phyloP scores from a whole-genome alignment of 208 protist species.

The Naegleria lovaniensis region DNA sequence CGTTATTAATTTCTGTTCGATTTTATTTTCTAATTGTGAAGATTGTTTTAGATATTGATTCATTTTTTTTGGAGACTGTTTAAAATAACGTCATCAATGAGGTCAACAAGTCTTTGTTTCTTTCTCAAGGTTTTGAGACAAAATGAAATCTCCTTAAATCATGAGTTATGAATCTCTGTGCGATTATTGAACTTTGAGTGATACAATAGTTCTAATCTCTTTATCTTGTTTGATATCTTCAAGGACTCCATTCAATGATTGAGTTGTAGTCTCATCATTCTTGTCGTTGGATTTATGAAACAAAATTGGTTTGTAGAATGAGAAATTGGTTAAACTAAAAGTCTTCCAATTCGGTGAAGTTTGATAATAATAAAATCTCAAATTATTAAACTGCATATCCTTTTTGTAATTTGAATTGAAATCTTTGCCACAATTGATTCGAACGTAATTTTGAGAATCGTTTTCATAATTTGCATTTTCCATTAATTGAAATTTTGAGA shows the following conservation, averaged over 20 bases:
- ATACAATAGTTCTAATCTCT: too few relatives aligned
- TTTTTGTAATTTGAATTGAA: neutral
- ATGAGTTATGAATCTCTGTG: too few relatives aligned
- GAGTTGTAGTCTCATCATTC: neutral
- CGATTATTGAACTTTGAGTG: too few relatives aligned
- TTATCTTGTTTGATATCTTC: too few relatives aligned
- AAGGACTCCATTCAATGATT: neutral
- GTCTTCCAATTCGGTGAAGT: neutral
- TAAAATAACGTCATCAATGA: too few relatives aligned
- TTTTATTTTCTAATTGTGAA: neutral
- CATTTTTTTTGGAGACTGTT: neutral
- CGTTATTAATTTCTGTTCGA: neutral
- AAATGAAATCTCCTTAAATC: too few relatives aligned
- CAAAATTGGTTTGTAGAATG: neutral
- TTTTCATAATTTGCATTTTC: conserved; percentile 1
- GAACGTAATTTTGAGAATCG: neutral
- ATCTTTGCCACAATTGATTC: neutral
- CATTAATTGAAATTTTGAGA: neutral
- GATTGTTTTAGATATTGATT: neutral
- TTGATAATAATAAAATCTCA: neutral
- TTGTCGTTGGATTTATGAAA: neutral
- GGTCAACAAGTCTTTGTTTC: too few relatives aligned
- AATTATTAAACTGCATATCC: neutral
- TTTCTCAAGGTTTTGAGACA: too few relatives aligned
- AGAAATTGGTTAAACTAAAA: neutral